Evolutionary conservation across 306 rosid species (phyloP), one percentile per base, ranked within the genome.

Genomic region (Oxytropis ochrocephala): DNA sequence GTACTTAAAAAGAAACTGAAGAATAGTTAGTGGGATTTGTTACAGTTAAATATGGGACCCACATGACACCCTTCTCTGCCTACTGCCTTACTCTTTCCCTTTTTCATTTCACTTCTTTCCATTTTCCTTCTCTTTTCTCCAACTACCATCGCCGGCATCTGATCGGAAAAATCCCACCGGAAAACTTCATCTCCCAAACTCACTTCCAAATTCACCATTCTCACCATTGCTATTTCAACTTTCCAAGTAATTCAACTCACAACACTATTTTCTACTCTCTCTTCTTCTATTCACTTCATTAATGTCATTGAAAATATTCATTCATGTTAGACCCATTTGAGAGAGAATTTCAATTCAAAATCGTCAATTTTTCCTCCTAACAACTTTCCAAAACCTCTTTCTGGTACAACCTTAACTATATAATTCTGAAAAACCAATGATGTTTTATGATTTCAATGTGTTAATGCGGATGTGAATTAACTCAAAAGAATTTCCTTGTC

Each of bases 371-470:
- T 60, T 63, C 14, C 80, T 71, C 51, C 77, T 77, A 7, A 10
- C 6, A 12, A 61, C 41, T 21, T 4, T 71, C 70, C 30, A 17
- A 27, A 54, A 29, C 49, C 53, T 62, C 35, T n/a, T 48, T 14
- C 21, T 39, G 11, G n/a, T 73, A 73, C 67, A 14, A 18, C 27
- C 11, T 78, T 49, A n/a, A 61, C n/a, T n/a, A n/a, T n/a, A n/a
- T n/a, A n/a, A 51, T 75, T 64, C 52, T 44, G 52, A 75, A 47
- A 79, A 73, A 58, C 67, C 49, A 66, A 61, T 70, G 51, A 47
- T 72, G 12, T 58, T 77, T 69, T 35, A 49, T 65, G 43, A 44
- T 78, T 84, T 75, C 81, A 71, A 17, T 80, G 77, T 35, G 50
- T 51, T 36, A 33, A 2, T 58, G 12, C n/a, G 50, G 21, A 6